Conservation (phyloP, 2,329 filamentous ascomycete genomes). For the Cordyceps javanica region DNA sequence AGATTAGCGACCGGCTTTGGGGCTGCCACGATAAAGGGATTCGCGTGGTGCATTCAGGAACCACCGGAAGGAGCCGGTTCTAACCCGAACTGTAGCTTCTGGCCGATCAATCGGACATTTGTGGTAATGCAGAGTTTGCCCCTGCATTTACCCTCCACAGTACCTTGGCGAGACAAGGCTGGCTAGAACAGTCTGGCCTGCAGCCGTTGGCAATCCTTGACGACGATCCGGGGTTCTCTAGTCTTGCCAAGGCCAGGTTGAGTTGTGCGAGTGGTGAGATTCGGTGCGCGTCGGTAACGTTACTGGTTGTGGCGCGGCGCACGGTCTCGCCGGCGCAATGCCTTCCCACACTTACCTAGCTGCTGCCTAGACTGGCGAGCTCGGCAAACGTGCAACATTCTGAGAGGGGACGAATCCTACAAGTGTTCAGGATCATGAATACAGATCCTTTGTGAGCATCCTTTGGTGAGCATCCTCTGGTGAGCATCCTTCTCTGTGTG, state of each 20-base stretch:
- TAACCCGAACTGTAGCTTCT: neutral
- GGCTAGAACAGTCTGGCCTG: neutral
- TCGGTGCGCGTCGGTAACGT: neutral
- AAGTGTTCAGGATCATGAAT: no score
- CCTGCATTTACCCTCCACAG: neutral
- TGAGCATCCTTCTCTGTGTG: no score
- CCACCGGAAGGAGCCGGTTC: neutral
- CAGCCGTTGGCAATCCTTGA: neutral
- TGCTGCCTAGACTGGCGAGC: no score
- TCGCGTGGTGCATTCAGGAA: neutral
- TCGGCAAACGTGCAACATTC: no score
- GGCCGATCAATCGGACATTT: constrained; percentile 3
- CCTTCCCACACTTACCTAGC: no score
- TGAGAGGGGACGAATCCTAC: no score
- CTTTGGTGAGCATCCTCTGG: no score
- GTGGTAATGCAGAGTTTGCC: neutral
- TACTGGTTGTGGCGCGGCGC: neutral
- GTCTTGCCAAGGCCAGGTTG: neutral
- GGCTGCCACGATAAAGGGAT: neutral
- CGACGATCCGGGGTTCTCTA: neutral
- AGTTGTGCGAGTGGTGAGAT: neutral
- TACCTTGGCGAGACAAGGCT: neutral
- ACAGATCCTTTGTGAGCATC: no score
- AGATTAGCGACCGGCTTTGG: neutral
- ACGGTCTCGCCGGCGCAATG: no score